Conservation (phyloP, 768 basidiomycete genomes). For the Hortiboletus campestris region DNA sequence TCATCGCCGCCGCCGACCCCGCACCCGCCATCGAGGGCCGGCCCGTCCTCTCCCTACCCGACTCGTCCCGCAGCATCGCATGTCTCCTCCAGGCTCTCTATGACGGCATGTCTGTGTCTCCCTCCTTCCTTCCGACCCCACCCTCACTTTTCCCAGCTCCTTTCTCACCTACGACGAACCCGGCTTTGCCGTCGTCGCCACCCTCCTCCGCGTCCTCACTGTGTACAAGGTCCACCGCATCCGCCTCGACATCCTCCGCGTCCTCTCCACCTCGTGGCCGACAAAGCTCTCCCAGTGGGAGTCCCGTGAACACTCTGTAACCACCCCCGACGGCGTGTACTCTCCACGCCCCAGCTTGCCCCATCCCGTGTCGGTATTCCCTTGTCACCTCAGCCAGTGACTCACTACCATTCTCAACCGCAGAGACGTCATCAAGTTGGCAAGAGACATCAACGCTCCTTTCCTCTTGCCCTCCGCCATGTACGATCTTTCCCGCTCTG, state of each 20-base stretch:
- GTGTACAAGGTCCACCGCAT: conserved; percentile 61
- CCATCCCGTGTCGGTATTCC: conserved; percentile 61
- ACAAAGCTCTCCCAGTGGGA: conserved; percentile 65
- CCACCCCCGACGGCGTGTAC: conserved; percentile 49
- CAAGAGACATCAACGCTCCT: conserved; percentile 50
- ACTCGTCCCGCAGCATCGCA: conserved; percentile 54
- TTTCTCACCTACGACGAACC: conserved; percentile 43
- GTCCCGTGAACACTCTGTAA: conserved; percentile 56
- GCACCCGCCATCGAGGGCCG: conserved; percentile 47
- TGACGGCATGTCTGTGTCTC: conserved; percentile 59
- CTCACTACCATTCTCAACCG: conserved; percentile 6
- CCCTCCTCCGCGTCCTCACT: conserved; percentile 60
- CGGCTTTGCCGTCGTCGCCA: conserved; percentile 54
- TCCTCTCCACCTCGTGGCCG: conserved; percentile 58
- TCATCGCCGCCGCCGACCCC: conserved; percentile 35
- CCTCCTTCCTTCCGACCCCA: neutral
- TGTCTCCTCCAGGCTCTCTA: conserved; percentile 64
- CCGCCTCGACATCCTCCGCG: conserved; percentile 54
- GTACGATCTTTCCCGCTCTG: conserved; percentile 73
- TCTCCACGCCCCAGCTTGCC: conserved; percentile 54
- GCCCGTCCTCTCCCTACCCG: conserved; percentile 53
- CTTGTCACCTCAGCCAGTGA: neutral
- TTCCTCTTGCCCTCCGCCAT: conserved; percentile 73
- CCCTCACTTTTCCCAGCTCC: conserved; percentile 37
- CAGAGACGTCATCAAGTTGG: conserved; percentile 68